Evolutionary conservation across 257 asterid species (phyloP), one percentile per base, ranked within the genome.

Genomic region (Paraleonurus japonicus): DNA sequence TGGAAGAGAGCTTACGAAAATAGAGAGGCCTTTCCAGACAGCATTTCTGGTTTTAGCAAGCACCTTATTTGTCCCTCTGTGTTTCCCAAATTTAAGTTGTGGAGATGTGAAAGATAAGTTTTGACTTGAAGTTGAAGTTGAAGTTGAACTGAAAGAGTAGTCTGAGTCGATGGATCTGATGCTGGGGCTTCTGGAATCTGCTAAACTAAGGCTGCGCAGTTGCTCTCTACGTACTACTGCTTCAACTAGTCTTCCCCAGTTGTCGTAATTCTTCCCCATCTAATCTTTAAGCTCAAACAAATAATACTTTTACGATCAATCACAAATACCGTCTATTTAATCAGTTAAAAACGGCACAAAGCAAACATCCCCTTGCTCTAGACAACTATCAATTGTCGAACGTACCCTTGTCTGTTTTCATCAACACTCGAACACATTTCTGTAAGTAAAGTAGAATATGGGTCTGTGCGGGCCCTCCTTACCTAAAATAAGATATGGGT

Each of bases 231-330:
- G 58, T 43, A 24, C 20, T 32, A 75, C 80, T n/a, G 66, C 80
- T 61, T 32, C 80, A 0, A 75, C 75, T 24, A 75, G 71, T 71
- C 53, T 75, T 61, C 61, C 79, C 79, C 75, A 75, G 70, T 75
- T 60, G 70, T 75, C 79, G 3, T 68, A 68, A 19, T 2, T 15
- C 23, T 7, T 66, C 17, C 30, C 53, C 78, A 67, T 74, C n/a
- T n/a, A n/a, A n/a, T n/a, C 30, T 62, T 17, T 11, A 33, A 61
- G 50, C 4, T 33, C 50, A 16, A 61, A 4, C 22, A 47, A 47
- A n/a, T 47, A 15, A 3, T 15, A 47, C 53, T 30, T 32, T 32
- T 32, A 32, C 37, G n/a, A n/a, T n/a, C n/a, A n/a, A n/a, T n/a
- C n/a, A n/a, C n/a, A n/a, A n/a, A n/a, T n/a, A n/a, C n/a, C n/a